Percentiles rank a stretch among this genome's conserved stretches.
phyloP scores from a whole-genome alignment of 2,329 filamentous ascomycete species.

The Rhinocladiella mackenziei region DNA sequence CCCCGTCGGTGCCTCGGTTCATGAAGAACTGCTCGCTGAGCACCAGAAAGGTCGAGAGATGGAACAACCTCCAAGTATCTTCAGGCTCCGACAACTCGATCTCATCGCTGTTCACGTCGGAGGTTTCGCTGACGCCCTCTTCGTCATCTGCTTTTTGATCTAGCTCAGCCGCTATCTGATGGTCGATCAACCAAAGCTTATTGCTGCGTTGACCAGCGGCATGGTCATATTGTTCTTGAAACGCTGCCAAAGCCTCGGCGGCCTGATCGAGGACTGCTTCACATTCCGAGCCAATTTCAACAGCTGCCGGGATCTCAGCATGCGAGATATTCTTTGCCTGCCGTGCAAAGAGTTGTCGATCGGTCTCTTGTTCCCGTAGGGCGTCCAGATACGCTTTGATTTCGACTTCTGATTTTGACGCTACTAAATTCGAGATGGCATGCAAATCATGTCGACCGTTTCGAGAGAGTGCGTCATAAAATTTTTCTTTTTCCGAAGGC shows the following conservation, averaged over 20 bases:
- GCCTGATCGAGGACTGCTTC: constrained; percentile 62
- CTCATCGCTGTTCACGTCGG: neutral
- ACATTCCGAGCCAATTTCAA: constrained; percentile 66
- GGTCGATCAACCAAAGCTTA: constrained; percentile 58
- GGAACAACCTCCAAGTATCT: constrained; percentile 48
- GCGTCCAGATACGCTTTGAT: constrained; percentile 65
- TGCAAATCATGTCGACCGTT: constrained; percentile 60
- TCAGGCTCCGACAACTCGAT: neutral
- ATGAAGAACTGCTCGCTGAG: constrained; percentile 69
- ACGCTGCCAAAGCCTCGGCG: constrained; percentile 61
- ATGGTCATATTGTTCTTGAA: constrained; percentile 62
- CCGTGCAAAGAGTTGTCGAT: constrained; percentile 37
- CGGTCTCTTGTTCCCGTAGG: constrained; percentile 51
- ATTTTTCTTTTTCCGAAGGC: constrained; percentile 61
- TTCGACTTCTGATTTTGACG: constrained; percentile 70
- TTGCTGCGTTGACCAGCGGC: constrained; percentile 51
- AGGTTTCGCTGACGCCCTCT: constrained; percentile 8
- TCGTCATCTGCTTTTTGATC: constrained; percentile 11
- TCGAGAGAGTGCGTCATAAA: constrained; percentile 64
- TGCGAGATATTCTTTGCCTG: constrained; percentile 42
- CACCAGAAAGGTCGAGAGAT: constrained; percentile 56
- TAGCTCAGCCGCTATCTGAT: constrained; percentile 21
- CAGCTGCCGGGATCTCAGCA: constrained; percentile 64
- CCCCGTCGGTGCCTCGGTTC: constrained; percentile 55
- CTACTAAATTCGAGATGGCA: constrained; percentile 60